phyloP scores from a whole-genome alignment of 192 early-diverging fungal genomes.

The Pilobolus umbonatus region DNA sequence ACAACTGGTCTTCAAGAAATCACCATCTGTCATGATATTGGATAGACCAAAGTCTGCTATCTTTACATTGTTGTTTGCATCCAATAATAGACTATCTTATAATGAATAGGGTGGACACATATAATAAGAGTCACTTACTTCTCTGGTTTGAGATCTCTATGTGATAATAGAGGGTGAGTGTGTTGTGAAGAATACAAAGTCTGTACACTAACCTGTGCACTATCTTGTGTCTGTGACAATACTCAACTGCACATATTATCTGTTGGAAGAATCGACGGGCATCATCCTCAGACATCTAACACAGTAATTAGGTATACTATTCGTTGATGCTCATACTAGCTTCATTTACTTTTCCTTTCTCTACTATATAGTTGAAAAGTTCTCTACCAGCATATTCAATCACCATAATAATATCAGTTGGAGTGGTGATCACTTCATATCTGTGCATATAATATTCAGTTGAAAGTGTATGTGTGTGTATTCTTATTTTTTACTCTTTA shows the following conservation, averaged over 20 bases:
- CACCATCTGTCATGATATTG: slow-evolving; percentile 84
- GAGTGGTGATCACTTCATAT: slow-evolving; percentile 96
- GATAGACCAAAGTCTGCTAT: slow-evolving; percentile 98
- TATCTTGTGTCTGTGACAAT: slow-evolving; percentile 60
- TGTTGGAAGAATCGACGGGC: slow-evolving; percentile 94
- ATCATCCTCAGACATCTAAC: slow-evolving; percentile 75
- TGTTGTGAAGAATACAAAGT: no score
- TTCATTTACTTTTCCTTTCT: slow-evolving; percentile 55
- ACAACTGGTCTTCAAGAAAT: slow-evolving; percentile 83
- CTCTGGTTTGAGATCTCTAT: slow-evolving; percentile 83
- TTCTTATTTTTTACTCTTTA: no score
- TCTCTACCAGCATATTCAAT: slow-evolving; percentile 84
- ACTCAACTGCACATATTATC: slow-evolving; percentile 91
- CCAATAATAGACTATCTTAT: slow-evolving; percentile 67
- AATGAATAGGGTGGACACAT: background rate
- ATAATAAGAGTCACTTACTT: slow-evolving; percentile 47
- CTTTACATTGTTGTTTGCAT: slow-evolving; percentile 90
- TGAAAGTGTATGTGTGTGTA: no score
- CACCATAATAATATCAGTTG: slow-evolving; percentile 96
- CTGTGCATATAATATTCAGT: slow-evolving; percentile 43
- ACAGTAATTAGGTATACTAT: background rate
- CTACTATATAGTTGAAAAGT: slow-evolving; percentile 83
- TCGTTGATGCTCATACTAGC: background rate
- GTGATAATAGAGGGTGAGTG: no score
- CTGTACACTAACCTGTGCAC: background rate